A percentile compares a stretch with the other conserved stretches of the same genome.
phyloP scores from a whole-genome alignment of 2,329 filamentous ascomycete genomes.

The Curvularia eragrostidis region DNA sequence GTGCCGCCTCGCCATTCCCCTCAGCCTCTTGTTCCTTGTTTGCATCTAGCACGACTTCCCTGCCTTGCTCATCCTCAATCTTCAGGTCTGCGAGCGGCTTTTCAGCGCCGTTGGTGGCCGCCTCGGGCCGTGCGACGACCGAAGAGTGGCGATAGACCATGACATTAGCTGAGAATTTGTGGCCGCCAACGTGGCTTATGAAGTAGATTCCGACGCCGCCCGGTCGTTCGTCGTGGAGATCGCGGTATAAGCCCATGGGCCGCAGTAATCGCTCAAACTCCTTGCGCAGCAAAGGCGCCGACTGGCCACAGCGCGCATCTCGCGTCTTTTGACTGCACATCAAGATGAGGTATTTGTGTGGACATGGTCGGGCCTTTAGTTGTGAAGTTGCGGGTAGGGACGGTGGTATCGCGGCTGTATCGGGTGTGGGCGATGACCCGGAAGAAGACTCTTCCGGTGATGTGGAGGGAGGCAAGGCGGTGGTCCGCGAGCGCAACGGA shows the following conservation, averaged over 20 bases:
- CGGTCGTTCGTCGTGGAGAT: slow-evolving; percentile 84
- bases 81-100: slow-evolving; percentile 49
- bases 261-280: slow-evolving; percentile 91
- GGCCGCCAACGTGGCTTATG: slow-evolving; percentile 93
- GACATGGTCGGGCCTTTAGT: slow-evolving; percentile 69
- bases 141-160: slow-evolving; percentile 78
- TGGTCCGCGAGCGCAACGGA: slow-evolving; percentile 54
- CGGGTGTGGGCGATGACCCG: slow-evolving; percentile 12
- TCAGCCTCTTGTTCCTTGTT: slow-evolving; percentile 49
- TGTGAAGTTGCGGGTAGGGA: slow-evolving; percentile 41
- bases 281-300: slow-evolving; percentile 83
- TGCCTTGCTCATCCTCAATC: slow-evolving; percentile 49
- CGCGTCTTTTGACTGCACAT: slow-evolving; percentile 95
- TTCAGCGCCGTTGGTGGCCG: slow-evolving; percentile 35
- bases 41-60: slow-evolving; percentile 40
- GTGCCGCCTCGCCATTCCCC: slow-evolving; percentile 63
- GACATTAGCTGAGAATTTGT: slow-evolving; percentile 95
- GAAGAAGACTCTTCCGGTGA: slow-evolving; percentile 26
- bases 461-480: slow-evolving; percentile 21
- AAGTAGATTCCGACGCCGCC: slow-evolving; percentile 96
- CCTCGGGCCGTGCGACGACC: slow-evolving; percentile 25
- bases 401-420: slow-evolving; percentile 31
- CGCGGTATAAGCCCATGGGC: slow-evolving; percentile 81
- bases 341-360: slow-evolving; percentile 85
- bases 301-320: slow-evolving; percentile 93